phyloP scores from a whole-genome alignment of 805 yeast genomes.

The Kuraishia ogatae region DNA sequence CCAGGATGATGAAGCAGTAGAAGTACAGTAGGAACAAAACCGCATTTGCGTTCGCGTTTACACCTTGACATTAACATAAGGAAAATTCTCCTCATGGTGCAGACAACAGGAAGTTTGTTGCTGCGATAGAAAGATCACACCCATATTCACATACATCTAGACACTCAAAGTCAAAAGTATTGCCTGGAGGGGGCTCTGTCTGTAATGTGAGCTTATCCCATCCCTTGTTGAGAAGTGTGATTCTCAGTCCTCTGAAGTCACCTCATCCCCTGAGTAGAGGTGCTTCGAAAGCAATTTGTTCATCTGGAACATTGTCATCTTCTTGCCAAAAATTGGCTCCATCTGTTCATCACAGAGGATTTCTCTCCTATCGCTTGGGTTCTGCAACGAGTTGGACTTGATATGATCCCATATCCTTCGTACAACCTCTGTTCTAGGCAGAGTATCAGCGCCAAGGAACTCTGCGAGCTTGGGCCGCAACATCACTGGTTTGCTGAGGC shows the following conservation, averaged over 20 bases:
- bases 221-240: not conserved
- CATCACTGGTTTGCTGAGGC: constrained; percentile 16
- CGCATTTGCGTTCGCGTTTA: not conserved
- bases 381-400: constrained; percentile 51
- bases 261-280: constrained; percentile 27
- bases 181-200: no score
- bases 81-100: not conserved
- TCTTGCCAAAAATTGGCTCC: constrained; percentile 50
- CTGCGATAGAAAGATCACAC: not conserved
- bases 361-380: constrained; percentile 56
- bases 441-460: constrained; percentile 33
- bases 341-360: constrained; percentile 56
- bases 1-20: not conserved
- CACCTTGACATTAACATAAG: not conserved
- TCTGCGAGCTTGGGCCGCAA: constrained; percentile 43
- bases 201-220: no score
- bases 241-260: not conserved
- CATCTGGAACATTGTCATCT: constrained; percentile 51
- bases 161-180: no score
- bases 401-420: constrained; percentile 66
- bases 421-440: constrained; percentile 65
- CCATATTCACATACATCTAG: not conserved
- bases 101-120: not conserved
- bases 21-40: not conserved
- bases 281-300: constrained; percentile 46